phyloP scores from a whole-genome alignment of 345 rosid species.

The Gossypium australe region DNA sequence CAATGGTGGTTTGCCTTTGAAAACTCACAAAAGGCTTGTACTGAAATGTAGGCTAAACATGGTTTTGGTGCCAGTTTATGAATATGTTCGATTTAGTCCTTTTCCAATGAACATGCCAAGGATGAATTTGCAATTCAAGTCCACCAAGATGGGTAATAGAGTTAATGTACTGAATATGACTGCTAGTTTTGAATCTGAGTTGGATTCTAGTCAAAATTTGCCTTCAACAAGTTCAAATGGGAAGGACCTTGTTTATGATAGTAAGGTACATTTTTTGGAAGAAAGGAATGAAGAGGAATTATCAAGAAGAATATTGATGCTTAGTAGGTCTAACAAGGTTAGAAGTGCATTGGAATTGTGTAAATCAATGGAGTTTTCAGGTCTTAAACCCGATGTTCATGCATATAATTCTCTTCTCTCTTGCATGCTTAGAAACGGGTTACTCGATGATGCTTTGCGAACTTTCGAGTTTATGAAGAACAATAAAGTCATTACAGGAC shows the following conservation, averaged over 20 bases:
- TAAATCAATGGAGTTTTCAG: constrained; percentile 43
- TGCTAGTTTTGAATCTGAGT: constrained; percentile 16
- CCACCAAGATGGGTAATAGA: constrained; percentile 1
- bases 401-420: constrained; percentile 70
- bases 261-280: constrained; percentile 49
- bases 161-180: constrained; percentile 4
- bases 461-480: constrained; percentile 52
- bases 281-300: constrained; percentile 56
- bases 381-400: constrained; percentile 46
- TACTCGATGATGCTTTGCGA: constrained; percentile 35
- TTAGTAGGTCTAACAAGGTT: constrained; percentile 66
- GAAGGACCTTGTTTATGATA: constrained; percentile 7
- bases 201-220: constrained; percentile 18
- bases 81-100: constrained; percentile 11
- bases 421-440: constrained; percentile 52
- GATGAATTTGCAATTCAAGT: constrained; percentile 4
- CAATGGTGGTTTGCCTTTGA: constrained; percentile 20
- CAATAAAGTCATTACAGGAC: constrained; percentile 45
- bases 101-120: not conserved
- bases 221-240: constrained; percentile 7
- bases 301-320: constrained; percentile 60
- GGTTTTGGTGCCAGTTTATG: constrained; percentile 8
- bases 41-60: not conserved
- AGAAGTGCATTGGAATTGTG: constrained; percentile 53
- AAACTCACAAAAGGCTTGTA: constrained; percentile 22